These are phyloP conservation scores for Dissophora globulifera DNA, from an alignment of 192 early-diverging fungal species.

Conservation along the genomic window DNA sequence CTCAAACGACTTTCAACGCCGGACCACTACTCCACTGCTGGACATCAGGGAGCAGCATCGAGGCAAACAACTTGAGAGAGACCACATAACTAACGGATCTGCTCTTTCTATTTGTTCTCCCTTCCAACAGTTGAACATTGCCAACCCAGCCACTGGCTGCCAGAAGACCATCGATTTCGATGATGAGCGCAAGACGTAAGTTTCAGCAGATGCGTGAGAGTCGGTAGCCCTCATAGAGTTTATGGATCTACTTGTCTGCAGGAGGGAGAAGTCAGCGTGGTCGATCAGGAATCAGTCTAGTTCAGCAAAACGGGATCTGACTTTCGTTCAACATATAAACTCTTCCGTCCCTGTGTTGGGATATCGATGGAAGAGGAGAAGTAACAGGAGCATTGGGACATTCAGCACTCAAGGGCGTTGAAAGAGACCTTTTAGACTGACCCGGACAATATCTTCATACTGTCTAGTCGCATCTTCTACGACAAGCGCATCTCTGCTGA, in stretches of 20 bases:
- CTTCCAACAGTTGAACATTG: constrained; percentile 92
- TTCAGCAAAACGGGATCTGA: no score
- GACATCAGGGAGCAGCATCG: neutral
- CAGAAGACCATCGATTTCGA: constrained; percentile 98
- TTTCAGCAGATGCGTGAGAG: constrained; percentile 54
- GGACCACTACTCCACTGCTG: neutral
- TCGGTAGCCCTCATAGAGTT: no score
- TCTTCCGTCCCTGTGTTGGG: no score
- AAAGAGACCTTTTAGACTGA: no score
- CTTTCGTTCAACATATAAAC: no score
- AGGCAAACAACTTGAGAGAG: neutral
- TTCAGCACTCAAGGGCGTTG: no score
- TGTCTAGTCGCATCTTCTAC: constrained; percentile 91
- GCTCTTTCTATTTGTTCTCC: constrained; percentile 8
- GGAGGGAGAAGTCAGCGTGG: no score
- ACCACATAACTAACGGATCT: constrained; percentile 19
- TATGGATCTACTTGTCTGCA: no score
- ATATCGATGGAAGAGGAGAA: no score
- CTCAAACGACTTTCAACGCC: neutral
- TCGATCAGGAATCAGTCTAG: no score
- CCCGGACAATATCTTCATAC: neutral
- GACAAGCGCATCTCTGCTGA: constrained; percentile 98
- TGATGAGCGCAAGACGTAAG: constrained; percentile 92
- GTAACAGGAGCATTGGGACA: no score
- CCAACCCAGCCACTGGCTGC: constrained; percentile 97